Percentiles rank a stretch among this genome's conserved stretches.
Evolutionary conservation across 2,329 filamentous ascomycete species (phyloP).

Genomic region (Penicillium sp.): DNA sequence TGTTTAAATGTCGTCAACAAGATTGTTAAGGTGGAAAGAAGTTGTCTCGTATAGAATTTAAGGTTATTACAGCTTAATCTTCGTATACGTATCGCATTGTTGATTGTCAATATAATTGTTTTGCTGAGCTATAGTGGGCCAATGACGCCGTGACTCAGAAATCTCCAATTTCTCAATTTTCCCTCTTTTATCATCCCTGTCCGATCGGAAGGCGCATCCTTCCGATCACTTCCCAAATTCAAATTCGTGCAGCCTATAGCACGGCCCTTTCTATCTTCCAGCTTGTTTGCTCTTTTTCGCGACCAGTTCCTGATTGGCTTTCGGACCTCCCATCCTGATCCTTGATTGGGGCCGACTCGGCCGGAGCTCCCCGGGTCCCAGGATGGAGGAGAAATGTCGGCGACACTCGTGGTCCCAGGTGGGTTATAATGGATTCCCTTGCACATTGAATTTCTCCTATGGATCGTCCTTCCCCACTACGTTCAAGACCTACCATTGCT

Average conservation of each 20-base stretch:
- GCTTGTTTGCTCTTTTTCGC: background rate
- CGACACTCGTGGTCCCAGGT: conserved; percentile 9
- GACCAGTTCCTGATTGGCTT: background rate
- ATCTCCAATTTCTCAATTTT: background rate
- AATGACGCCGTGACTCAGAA: too few relatives aligned
- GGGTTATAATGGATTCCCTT: background rate
- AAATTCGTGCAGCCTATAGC: background rate
- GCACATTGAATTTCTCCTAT: background rate
- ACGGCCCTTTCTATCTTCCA: background rate
- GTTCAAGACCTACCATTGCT: background rate
- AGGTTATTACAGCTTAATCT: background rate
- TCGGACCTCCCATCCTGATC: background rate
- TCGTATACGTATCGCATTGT: too few relatives aligned
- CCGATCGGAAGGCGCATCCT: background rate
- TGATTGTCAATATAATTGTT: background rate
- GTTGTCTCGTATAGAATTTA: background rate
- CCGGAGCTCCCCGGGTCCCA: conserved; percentile 1
- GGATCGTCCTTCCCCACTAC: background rate
- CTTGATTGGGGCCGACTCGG: background rate
- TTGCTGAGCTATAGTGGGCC: background rate
- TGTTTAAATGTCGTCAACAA: background rate
- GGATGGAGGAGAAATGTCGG: conserved; percentile 12
- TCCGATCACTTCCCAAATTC: background rate
- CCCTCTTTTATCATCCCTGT: background rate
- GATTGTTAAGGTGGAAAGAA: background rate